Evolutionary conservation across 23 red algal genomes (phyloP).

Genomic region (Gracilaria gracilis): DNA sequence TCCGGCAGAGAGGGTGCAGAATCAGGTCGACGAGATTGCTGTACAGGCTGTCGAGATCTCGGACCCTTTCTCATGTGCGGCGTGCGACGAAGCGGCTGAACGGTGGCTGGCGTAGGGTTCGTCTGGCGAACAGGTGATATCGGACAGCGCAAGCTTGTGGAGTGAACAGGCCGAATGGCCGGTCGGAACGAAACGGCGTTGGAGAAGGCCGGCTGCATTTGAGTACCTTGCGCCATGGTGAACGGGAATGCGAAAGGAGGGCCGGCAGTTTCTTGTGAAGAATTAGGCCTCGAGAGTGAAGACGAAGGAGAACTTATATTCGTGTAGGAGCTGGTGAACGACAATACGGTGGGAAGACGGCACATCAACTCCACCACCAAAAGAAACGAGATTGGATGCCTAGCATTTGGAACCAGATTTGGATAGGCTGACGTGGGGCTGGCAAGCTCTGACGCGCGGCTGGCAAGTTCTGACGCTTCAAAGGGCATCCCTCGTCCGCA

Average conservation of each 20-base stretch:
- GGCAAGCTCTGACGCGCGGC: not conserved
- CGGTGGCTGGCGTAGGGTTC: not conserved
- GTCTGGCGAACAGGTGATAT: not conserved
- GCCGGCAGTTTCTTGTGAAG: not conserved
- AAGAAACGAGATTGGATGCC: not conserved
- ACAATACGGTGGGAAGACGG: not conserved
- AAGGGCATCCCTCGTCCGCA: no score
- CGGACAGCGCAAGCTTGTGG: not conserved
- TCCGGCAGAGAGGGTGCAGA: conserved; percentile 75
- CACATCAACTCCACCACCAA: not conserved
- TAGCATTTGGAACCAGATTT: not conserved
- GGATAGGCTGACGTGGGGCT: not conserved
- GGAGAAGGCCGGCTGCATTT: not conserved
- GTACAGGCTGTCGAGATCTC: conserved; percentile 61
- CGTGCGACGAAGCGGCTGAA: not conserved
- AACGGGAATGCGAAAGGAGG: not conserved
- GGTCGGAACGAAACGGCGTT: conserved; percentile 12
- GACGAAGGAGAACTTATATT: not conserved
- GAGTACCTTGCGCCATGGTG: not conserved
- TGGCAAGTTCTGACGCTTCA: no score
- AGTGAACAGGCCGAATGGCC: not conserved
- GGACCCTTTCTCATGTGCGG: conserved; percentile 69
- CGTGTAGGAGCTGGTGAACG: no score
- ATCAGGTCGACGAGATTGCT: conserved; percentile 43
- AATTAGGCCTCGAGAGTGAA: not conserved